Evolutionary conservation across 192 early-diverging fungal genomes (phyloP).

Genomic region (Coemansia umbellata): DNA sequence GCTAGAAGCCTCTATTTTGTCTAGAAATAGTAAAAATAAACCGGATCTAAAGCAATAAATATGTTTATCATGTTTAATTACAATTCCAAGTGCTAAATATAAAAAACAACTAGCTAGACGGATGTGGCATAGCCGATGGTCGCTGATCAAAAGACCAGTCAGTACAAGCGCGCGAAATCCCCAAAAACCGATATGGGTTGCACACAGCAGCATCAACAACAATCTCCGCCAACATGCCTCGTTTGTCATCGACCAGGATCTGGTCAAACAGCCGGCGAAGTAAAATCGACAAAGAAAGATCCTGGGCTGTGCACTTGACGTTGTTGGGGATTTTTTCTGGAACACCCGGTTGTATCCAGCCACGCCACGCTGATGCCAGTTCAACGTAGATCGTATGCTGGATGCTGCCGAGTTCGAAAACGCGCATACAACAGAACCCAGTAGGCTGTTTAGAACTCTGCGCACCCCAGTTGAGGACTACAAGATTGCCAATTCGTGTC

Average conservation of each 20-base stretch:
- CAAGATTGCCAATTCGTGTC: conserved; percentile 7
- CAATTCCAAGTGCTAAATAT: too few species aligned
- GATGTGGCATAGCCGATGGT: too few species aligned
- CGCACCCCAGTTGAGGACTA: conserved; percentile 14
- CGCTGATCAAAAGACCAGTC: too few species aligned
- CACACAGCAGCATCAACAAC: background rate
- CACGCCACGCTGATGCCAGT: background rate
- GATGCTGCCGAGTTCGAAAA: background rate
- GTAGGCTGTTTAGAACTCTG: background rate
- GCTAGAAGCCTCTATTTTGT: too few species aligned
- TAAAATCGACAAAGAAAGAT: background rate
- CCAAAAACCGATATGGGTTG: conserved; percentile 6
- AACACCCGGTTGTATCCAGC: conserved; percentile 6
- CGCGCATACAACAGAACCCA: conserved; percentile 11
- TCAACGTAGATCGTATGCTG: conserved; percentile 4
- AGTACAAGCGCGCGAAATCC: background rate
- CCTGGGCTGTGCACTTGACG: background rate
- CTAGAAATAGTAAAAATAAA: too few species aligned
- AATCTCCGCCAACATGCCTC: background rate
- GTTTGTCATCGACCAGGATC: background rate
- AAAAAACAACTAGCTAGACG: too few species aligned
- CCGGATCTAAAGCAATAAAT: too few species aligned
- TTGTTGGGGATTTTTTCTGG: background rate
- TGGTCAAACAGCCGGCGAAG: conserved; percentile 5
- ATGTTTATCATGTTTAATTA: too few species aligned